These are phyloP conservation scores for Cicer chorassanicum DNA, from an alignment of 306 rosid genomes.

Conservation along the genomic window DNA sequence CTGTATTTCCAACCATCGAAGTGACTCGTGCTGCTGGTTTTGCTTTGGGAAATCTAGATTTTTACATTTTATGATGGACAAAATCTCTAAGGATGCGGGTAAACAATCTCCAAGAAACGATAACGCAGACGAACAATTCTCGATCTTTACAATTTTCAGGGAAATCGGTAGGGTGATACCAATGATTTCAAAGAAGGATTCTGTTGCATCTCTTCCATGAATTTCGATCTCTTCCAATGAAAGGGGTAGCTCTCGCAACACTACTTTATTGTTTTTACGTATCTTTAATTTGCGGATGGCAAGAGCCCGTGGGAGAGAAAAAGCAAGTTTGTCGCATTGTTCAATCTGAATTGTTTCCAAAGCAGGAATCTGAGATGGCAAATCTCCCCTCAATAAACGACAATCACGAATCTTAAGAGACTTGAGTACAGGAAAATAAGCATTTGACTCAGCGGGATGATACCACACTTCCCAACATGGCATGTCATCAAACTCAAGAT, in stretches of 20 bases:
- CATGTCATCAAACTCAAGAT: neutral
- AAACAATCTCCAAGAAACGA: neutral
- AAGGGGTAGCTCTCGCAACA: slow-evolving; percentile 1
- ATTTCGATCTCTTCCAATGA: neutral
- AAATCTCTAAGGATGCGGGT: neutral
- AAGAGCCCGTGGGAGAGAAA: neutral
- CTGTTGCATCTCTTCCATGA: neutral
- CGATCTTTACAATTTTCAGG: neutral
- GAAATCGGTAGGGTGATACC: neutral
- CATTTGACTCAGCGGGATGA: neutral
- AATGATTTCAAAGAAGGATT: neutral
- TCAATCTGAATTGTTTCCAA: neutral
- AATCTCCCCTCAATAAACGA: neutral
- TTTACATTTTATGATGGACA: neutral
- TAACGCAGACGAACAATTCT: neutral
- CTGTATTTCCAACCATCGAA: rapidly evolving
- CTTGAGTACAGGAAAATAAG: neutral
- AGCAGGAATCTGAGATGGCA: slow-evolving; percentile 20
- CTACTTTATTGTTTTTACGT: neutral
- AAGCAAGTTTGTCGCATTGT: neutral
- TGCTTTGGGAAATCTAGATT: neutral
- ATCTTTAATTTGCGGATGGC: neutral
- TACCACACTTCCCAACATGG: neutral
- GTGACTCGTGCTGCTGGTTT: neutral
- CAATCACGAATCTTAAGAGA: neutral